A percentile compares a stretch with the other conserved stretches of the same genome.
phyloP scores from a whole-genome alignment of 805 yeast species.

The Wickerhamomyces bovis region DNA sequence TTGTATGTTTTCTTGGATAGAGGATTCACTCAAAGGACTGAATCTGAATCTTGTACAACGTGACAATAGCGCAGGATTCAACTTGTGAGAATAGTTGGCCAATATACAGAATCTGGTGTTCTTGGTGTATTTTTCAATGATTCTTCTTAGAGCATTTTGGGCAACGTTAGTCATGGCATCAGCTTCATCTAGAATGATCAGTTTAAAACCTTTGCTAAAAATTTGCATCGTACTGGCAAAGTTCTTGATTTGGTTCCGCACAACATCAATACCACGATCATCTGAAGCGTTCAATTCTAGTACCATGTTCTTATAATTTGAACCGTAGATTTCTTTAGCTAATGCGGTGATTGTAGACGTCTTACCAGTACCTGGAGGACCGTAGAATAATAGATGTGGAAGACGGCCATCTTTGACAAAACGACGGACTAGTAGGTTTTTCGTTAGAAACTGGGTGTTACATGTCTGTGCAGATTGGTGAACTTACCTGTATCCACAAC shows the following conservation, averaged over 20 bases:
- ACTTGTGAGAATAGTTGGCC: slow-evolving; percentile 92
- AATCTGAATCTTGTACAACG: slow-evolving; percentile 95
- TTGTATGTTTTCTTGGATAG: slow-evolving; percentile 62
- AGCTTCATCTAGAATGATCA: slow-evolving; percentile 92
- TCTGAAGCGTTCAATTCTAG: slow-evolving; percentile 94
- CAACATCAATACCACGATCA: slow-evolving; percentile 96
- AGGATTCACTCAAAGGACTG: slow-evolving; percentile 65
- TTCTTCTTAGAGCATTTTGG: slow-evolving; percentile 72
- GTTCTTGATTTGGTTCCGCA: slow-evolving; percentile 93
- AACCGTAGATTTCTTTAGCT: slow-evolving; percentile 84
- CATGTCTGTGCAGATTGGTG: not conserved
- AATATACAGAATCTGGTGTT: slow-evolving; percentile 93
- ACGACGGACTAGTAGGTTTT: slow-evolving; percentile 54
- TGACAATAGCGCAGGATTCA: slow-evolving; percentile 90
- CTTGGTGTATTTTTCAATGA: slow-evolving; percentile 86
- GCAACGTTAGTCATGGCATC: slow-evolving; percentile 91
- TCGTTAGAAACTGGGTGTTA: not conserved
- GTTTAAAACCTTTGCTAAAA: slow-evolving; percentile 77
- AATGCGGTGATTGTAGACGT: slow-evolving; percentile 84
- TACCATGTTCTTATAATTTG: slow-evolving; percentile 78
- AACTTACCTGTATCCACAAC: slow-evolving; percentile 59
- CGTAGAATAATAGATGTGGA: slow-evolving; percentile 91
- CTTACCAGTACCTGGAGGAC: slow-evolving; percentile 94
- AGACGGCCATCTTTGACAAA: slow-evolving; percentile 78
- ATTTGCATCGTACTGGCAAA: slow-evolving; percentile 96